Evolutionary conservation across 768 basidiomycete genomes (phyloP), one percentile per base, ranked within the genome.

Genomic region (Boletales sp.): DNA sequence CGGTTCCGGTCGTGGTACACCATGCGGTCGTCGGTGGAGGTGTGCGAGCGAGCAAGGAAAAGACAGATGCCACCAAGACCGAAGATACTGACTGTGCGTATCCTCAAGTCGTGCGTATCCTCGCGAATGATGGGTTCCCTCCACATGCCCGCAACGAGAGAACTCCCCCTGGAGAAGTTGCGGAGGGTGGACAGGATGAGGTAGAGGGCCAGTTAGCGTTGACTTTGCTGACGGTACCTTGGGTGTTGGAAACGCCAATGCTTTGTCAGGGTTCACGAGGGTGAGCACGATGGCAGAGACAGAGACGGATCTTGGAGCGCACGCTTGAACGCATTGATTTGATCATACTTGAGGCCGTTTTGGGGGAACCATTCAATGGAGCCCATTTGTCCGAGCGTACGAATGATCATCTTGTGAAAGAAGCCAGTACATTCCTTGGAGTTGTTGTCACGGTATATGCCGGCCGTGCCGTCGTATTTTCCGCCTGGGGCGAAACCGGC

Each of bases 1-100:
- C 74, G 80, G 54, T 74, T 75, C 35, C 89, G 75, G 30, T 76
- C 82, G 69, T 91, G 78, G 70, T 95, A 96, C 39, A 94, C 74
- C 48, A 95, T 74, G 44, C 87, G 86, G 94, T 96, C 94, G n/a
- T n/a, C n/a, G n/a, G n/a, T n/a, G n/a, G 5, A 87, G 89, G 72
- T 96, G 90, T 1, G 83, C 84, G 48, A 82, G 83, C 0, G 77
- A 0, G 86, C 87, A 28, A 89, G 71, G 18, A 81, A 83, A 47
- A 79, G 63, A 1, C 89, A 87, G 58, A 91, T 90, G 0, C 90
- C 88, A 19, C 88, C 87, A 0, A 90, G 74, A 2, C 88, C 87
- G 11, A 90, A 75, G 53, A 91, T 81, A 2, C 80, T 87, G 17
- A 91, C 69, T 4, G 86, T 87, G 54, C 80, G 80, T 1, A 79